Conservation (phyloP, 2,329 filamentous ascomycete species). For the Penicillium sp. region DNA sequence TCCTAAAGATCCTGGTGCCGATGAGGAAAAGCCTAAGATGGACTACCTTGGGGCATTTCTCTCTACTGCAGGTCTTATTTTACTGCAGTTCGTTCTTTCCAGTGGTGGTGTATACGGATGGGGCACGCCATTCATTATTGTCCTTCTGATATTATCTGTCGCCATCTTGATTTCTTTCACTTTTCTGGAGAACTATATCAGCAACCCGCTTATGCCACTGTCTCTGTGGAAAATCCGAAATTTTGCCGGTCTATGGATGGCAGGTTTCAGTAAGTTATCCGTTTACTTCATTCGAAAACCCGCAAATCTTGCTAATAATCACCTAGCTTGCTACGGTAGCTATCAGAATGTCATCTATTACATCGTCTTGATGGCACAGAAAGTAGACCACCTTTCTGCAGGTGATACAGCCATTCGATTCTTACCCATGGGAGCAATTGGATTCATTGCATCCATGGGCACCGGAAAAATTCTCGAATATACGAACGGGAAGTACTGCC, state of each 20-base stretch:
- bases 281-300: background rate
- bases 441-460: constrained; percentile 42
- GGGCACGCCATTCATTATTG: constrained; percentile 52
- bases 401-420: constrained; percentile 47
- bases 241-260: constrained; percentile 52
- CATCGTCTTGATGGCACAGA: constrained; percentile 47
- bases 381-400: constrained; percentile 44
- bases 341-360: constrained; percentile 51
- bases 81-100: constrained; percentile 51
- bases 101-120: constrained; percentile 53
- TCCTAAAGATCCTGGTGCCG: constrained; percentile 43
- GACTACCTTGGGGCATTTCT: constrained; percentile 49
- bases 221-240: constrained; percentile 52
- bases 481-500: constrained; percentile 43
- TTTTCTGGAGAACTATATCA: constrained; percentile 48
- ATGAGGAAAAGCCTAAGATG: constrained; percentile 39
- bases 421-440: constrained; percentile 47
- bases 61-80: constrained; percentile 48
- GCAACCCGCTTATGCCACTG: constrained; percentile 53
- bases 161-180: constrained; percentile 45
- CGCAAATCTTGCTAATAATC: background rate
- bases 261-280: constrained; percentile 43
- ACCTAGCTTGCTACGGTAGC: constrained; percentile 45
- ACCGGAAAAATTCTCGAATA: constrained; percentile 43
- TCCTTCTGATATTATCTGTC: constrained; percentile 44